A percentile compares a stretch with the other conserved stretches of the same genome.
These are phyloP conservation scores for Eimeria falciformis DNA, from an alignment of 169 alveolate genomes.

Conservation along the genomic window DNA sequence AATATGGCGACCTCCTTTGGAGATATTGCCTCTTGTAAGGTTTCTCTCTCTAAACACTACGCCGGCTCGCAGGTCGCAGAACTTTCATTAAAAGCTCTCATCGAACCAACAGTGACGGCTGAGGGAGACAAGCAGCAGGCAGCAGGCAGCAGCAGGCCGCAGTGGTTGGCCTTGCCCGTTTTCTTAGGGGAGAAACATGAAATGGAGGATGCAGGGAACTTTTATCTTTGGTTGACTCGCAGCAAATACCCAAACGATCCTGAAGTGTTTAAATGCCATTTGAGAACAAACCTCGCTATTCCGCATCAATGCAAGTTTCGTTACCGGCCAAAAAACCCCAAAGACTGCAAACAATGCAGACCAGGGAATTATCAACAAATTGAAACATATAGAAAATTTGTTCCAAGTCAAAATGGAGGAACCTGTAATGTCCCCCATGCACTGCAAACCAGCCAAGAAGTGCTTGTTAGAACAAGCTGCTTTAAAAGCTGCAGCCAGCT, in stretches of 20 bases:
- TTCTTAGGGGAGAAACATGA: slow-evolving; percentile 2
- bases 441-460: background rate
- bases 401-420: slow-evolving; percentile 59
- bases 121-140: background rate
- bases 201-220: slow-evolving; percentile 67
- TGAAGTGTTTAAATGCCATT: slow-evolving; percentile 69
- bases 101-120: slow-evolving; percentile 4
- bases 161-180: slow-evolving; percentile 74
- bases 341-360: slow-evolving; percentile 64
- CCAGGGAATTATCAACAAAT: background rate
- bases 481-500: slow-evolving; percentile 65
- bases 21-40: background rate
- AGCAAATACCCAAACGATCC: slow-evolving; percentile 70
- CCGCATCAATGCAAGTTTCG: slow-evolving; percentile 40
- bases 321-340: slow-evolving; percentile 48
- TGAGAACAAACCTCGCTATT: slow-evolving; percentile 46
- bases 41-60: slow-evolving; percentile 21
- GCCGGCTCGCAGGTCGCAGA: slow-evolving; percentile 24
- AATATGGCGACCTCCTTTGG: slow-evolving; percentile 42
- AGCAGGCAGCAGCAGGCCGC: slow-evolving; percentile 62
- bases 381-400: slow-evolving; percentile 29
- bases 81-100: background rate
- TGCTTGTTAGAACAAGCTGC: slow-evolving; percentile 46
- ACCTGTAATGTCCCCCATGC: slow-evolving; percentile 57
- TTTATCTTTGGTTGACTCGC: slow-evolving; percentile 68